These are phyloP conservation scores for Entamoeba dispar DNA, from an alignment of 208 protist genomes.

Conservation along the genomic window DNA sequence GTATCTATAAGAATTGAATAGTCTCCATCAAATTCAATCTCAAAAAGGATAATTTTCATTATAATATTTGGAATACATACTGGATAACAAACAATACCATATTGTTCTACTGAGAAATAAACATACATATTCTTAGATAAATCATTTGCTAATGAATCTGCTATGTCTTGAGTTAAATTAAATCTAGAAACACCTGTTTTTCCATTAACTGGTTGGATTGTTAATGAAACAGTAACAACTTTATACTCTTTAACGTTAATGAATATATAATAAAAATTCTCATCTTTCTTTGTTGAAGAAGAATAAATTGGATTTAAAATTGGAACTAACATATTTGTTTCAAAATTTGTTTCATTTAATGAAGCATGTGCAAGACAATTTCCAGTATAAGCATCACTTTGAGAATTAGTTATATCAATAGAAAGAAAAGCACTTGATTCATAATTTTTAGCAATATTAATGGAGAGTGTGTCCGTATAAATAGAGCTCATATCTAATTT, in stretches of 20 bases:
- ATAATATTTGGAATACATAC: not conserved
- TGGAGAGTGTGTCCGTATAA: too few relatives aligned
- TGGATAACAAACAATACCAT: not conserved
- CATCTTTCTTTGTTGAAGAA: not conserved
- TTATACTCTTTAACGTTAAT: not conserved
- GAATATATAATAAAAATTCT: not conserved
- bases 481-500: not conserved
- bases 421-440: not conserved
- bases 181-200: not conserved
- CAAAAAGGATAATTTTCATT: not conserved
- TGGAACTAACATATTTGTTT: not conserved
- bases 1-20: not conserved
- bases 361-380: not conserved
- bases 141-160: not conserved
- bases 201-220: not conserved
- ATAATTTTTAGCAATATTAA: not conserved
- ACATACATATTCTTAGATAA: not conserved
- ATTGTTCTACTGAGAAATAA: not conserved
- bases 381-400: not conserved
- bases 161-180: not conserved
- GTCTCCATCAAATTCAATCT: not conserved
- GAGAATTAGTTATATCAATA: not conserved
- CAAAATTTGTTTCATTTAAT: not conserved
- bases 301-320: not conserved
- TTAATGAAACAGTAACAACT: not conserved